These are phyloP conservation scores for Syzygium syzygioides DNA, from an alignment of 441 rosid species.

Conservation along the genomic window DNA sequence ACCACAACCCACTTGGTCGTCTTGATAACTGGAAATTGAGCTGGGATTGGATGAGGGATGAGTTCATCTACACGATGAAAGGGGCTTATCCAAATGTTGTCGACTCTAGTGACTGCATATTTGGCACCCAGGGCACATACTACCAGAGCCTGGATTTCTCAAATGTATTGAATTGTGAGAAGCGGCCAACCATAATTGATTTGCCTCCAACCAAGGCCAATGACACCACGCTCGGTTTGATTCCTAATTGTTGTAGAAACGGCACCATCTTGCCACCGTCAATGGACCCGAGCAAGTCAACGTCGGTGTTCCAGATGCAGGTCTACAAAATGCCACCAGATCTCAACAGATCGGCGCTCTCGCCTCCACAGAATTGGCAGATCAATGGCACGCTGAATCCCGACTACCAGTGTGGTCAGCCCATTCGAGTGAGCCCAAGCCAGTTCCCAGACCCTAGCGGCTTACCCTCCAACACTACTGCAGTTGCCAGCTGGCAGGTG, in stretches of 20 bases:
- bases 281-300: conserved; percentile 75
- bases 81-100: conserved; percentile 78
- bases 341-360: conserved; percentile 57
- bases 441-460: conserved; percentile 62
- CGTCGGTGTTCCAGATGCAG: conserved; percentile 78
- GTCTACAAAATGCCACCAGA: conserved; percentile 90
- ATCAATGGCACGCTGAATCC: conserved; percentile 81
- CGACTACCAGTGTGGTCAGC: conserved; percentile 74
- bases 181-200: conserved; percentile 75
- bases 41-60: conserved; percentile 82
- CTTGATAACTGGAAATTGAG: conserved; percentile 90
- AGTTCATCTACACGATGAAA: conserved; percentile 64
- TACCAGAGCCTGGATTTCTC: conserved; percentile 56
- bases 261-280: conserved; percentile 75
- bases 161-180: conserved; percentile 68
- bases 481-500: conserved; percentile 90
- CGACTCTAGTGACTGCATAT: conserved; percentile 66
- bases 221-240: conserved; percentile 55
- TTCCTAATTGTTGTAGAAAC: conserved; percentile 80
- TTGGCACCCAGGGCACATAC: conserved; percentile 50
- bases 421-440: conserved; percentile 72
- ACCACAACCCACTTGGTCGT: conserved; percentile 81
- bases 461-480: conserved; percentile 50
- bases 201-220: conserved; percentile 80
- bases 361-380: conserved; percentile 82